These are phyloP conservation scores for Calocera cornea DNA, from an alignment of 768 basidiomycete species.

Conservation along the genomic window DNA sequence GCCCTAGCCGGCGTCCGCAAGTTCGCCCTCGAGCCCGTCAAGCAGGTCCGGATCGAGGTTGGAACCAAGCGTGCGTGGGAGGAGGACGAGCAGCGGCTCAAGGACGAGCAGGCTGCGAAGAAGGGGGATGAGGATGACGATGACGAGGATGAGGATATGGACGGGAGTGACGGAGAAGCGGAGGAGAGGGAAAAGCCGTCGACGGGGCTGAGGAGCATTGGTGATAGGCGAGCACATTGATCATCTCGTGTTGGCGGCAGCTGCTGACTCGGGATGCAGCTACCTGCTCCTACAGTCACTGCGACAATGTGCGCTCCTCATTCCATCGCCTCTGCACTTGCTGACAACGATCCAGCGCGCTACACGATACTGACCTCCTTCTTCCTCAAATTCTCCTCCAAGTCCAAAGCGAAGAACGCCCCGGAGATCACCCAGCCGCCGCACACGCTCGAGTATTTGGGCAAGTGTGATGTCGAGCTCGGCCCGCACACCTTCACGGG, in stretches of 20 bases:
- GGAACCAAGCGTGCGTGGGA: constrained; percentile 52
- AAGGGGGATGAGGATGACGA: constrained; percentile 29
- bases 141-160: constrained; percentile 21
- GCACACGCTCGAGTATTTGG: constrained; percentile 50
- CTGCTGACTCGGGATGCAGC: constrained; percentile 25
- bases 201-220: constrained; percentile 31
- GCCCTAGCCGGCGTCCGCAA: background rate
- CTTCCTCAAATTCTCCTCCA: constrained; percentile 61
- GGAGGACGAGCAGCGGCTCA: constrained; percentile 20
- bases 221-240: constrained; percentile 40
- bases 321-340: constrained; percentile 12
- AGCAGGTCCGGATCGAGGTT: constrained; percentile 18
- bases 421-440: constrained; percentile 43
- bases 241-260: constrained; percentile 9
- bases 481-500: constrained; percentile 62
- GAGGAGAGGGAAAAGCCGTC: constrained; percentile 15
- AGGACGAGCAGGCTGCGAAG: constrained; percentile 10
- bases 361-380: constrained; percentile 51
- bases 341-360: constrained; percentile 37
- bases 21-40: background rate
- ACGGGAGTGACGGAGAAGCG: constrained; percentile 6
- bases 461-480: constrained; percentile 55
- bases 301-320: constrained; percentile 43
- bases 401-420: constrained; percentile 45
- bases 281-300: constrained; percentile 51